These are phyloP conservation scores for Synchytrium microbalum DNA, from an alignment of 371 early-diverging fungal genomes.

Conservation along the genomic window DNA sequence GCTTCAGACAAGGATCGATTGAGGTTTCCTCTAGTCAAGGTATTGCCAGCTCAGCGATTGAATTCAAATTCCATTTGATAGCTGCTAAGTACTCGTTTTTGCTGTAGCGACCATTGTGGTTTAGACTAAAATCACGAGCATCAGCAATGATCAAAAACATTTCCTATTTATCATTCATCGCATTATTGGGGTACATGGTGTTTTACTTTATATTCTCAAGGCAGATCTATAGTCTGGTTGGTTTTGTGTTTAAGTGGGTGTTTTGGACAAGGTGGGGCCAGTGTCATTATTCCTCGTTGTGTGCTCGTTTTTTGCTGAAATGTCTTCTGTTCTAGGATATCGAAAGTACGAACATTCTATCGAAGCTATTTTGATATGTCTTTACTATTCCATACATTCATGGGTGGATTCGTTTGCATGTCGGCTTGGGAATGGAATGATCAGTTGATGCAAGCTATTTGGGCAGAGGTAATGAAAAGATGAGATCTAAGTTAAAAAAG, in stretches of 20 bases:
- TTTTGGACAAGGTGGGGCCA: neutral
- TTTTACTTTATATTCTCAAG: neutral
- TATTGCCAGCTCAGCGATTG: neutral
- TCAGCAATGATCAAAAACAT: neutral
- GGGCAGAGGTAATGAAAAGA: neutral
- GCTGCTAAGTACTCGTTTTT: neutral
- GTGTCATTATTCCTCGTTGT: neutral
- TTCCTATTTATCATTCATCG: neutral
- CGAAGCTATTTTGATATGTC: neutral
- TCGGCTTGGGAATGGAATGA: neutral
- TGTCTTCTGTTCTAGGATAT: neutral
- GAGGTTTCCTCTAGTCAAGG: neutral
- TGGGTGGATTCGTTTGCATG: neutral
- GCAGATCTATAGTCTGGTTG: neutral
- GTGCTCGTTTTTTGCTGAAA: neutral
- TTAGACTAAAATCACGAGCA: neutral
- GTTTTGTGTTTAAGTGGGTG: neutral
- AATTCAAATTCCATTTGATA: neutral
- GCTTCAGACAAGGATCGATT: neutral
- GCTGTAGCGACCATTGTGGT: neutral
- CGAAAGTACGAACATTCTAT: neutral
- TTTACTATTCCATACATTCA: neutral
- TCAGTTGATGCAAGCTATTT: neutral
- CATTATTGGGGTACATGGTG: neutral
- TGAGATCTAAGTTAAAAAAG: too few species aligned